A percentile compares a stretch with the other conserved stretches of the same genome.
Conservation (phyloP, 1,139 yeast genomes). For the Wickerhamomyces sp. region DNA sequence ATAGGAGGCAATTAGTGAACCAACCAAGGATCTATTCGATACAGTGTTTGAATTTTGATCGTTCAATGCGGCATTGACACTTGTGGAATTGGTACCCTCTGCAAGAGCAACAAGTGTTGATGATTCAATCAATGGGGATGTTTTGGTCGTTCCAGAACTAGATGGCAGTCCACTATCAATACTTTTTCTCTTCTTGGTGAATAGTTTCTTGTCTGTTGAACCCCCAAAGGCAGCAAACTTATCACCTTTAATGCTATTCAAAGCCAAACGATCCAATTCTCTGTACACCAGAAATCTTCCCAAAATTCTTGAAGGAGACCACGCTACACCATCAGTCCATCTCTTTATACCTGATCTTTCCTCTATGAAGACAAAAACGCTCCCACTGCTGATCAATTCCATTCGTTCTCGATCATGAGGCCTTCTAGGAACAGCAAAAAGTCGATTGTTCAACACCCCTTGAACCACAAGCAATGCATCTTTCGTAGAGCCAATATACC, state of each 20-base stretch:
- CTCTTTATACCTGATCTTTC: conserved; percentile 79
- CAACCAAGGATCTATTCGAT: conserved; percentile 37
- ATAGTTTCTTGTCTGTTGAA: background rate
- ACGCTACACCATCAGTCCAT: conserved; percentile 92
- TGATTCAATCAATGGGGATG: background rate
- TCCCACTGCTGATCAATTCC: conserved; percentile 65
- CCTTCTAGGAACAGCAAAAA: conserved; percentile 67
- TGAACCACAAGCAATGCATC: conserved; percentile 85
- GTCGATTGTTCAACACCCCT: conserved; percentile 58
- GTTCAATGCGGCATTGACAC: conserved; percentile 1
- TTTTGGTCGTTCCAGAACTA: background rate
- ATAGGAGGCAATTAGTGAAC: conserved; percentile 54
- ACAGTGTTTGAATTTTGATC: conserved; percentile 6
- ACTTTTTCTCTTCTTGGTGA: conserved; percentile 25
- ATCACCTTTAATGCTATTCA: conserved; percentile 14
- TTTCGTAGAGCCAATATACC: conserved; percentile 75
- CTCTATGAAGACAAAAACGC: conserved; percentile 80
- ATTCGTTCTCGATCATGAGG: conserved; percentile 79
- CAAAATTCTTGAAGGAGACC: conserved; percentile 87
- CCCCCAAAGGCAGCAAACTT: background rate
- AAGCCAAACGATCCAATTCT: conserved; percentile 59
- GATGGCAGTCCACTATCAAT: background rate
- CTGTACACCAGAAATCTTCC: conserved; percentile 82
- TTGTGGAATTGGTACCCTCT: background rate
- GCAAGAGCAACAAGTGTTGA: background rate